Evolutionary conservation across 1,284 basidiomycete species (phyloP).

Genomic region (Tilletia horrida): DNA sequence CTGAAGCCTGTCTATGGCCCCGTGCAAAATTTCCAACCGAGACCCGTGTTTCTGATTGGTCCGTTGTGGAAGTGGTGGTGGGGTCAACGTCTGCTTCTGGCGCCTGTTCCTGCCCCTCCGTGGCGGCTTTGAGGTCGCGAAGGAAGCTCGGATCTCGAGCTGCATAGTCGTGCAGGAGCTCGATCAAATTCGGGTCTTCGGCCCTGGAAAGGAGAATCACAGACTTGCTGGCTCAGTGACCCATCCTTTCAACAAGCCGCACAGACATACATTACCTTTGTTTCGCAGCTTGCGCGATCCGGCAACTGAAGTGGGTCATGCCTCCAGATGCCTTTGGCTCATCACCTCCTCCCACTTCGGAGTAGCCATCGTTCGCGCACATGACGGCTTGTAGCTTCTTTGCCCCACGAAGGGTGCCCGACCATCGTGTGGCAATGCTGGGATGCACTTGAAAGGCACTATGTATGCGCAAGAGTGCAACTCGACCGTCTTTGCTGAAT

Average conservation of each 20-base stretch:
- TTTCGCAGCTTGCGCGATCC: constrained; percentile 31
- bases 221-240: constrained; percentile 20
- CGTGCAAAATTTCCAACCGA: constrained; percentile 30
- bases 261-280: not conserved
- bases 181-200: constrained; percentile 38
- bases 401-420: constrained; percentile 32
- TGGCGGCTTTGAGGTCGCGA: constrained; percentile 14
- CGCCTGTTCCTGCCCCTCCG: constrained; percentile 13
- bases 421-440: constrained; percentile 40
- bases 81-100: constrained; percentile 18
- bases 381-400: constrained; percentile 41
- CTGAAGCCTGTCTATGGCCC: constrained; percentile 41
- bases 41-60: not conserved
- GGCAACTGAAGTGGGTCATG: constrained; percentile 19
- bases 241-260: not conserved
- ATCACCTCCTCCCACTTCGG: constrained; percentile 1
- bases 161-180: constrained; percentile 35
- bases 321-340: not conserved
- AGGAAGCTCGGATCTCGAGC: constrained; percentile 28
- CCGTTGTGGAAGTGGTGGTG: not conserved
- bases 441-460: constrained; percentile 41
- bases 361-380: constrained; percentile 42
- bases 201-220: constrained; percentile 29
- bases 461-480: constrained; percentile 37
- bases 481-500: constrained; percentile 38